These are phyloP conservation scores for Solanum acaule DNA, from an alignment of 257 asterid species.

Conservation along the genomic window DNA sequence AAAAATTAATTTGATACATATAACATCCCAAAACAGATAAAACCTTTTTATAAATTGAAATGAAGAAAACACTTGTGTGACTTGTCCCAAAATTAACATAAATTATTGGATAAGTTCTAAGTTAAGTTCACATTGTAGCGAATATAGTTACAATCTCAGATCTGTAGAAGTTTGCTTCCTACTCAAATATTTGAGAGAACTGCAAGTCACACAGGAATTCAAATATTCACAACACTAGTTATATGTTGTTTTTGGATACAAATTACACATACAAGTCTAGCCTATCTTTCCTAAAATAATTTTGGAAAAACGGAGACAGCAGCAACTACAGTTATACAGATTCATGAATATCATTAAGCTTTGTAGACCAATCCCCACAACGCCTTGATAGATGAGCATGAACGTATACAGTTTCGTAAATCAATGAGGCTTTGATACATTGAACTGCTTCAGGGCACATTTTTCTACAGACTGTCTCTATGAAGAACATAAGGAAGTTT, in stretches of 20 bases:
- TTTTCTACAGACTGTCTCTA: conserved; percentile 10
- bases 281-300: not conserved
- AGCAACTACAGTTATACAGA: not conserved
- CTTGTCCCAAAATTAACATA: not conserved
- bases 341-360: not conserved
- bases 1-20: not conserved
- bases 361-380: not conserved
- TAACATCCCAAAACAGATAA: not conserved
- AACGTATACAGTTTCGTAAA: not conserved
- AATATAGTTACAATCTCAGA: not conserved
- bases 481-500: conserved; percentile 56
- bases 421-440: not conserved
- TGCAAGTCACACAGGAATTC: not conserved
- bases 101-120: not conserved
- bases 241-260: not conserved
- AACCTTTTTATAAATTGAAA: not conserved
- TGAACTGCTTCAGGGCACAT: not conserved
- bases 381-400: not conserved
- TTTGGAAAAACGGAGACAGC: not conserved
- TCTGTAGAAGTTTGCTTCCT: not conserved
- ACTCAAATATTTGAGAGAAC: not conserved
- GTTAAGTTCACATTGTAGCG: not conserved
- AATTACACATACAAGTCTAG: not conserved
- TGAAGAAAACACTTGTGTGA: not conserved
- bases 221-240: not conserved